Evolutionary conservation across 208 protist genomes (phyloP), one percentile per base, ranked within the genome.

Genomic region (Strigomonas galati): DNA sequence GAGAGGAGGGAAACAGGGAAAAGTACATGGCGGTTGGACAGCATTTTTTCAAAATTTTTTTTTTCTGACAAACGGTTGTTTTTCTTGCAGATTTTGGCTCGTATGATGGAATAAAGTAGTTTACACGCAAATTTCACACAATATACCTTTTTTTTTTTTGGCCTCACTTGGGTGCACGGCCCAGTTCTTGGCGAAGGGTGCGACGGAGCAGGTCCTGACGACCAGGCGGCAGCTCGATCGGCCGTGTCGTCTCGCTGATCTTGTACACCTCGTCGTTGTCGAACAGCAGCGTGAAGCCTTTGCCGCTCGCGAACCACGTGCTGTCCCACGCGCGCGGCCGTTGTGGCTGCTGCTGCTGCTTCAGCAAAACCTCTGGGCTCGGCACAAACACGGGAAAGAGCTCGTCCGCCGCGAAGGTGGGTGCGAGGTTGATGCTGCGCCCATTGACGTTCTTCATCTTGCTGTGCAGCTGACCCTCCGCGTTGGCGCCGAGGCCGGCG

Each of bases 391-490:
- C 69, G 6, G 83, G 83, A 35, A 89, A 63, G 30, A 86, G 51
- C 19, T 67, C 65, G 2, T 40, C 71, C 5, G 60, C 68, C 19
- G 67, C 58, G 71, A 78, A 82, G 21, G 83, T 67, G 1, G 66
- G 75, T 6, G 83, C 83, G 37, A 89, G 68, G 67, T 89, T 89
- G 35, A 84, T 59, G 9, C 43, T 56, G 55, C 67, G 72, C 51
- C 79, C 79, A 19, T 72, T 61, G 17, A 75, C 17, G 17, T 56
- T 52, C 62, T 76, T 76, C 17, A 65, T 62, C 37, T 74, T 59
- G 57, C 67, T 77, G 52, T 83, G 65, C 69, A 91, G 67, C 69
- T 91, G 81, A 0, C 84, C 84, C 58, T 91, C 85, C n/a, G 81
- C 68, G 68, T 91, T 91, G 24, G 81, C 72, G 37, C 85, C 85